These are phyloP conservation scores for Bacterosira constricta DNA, from an alignment of 108 stramenopile species.

Conservation along the genomic window DNA sequence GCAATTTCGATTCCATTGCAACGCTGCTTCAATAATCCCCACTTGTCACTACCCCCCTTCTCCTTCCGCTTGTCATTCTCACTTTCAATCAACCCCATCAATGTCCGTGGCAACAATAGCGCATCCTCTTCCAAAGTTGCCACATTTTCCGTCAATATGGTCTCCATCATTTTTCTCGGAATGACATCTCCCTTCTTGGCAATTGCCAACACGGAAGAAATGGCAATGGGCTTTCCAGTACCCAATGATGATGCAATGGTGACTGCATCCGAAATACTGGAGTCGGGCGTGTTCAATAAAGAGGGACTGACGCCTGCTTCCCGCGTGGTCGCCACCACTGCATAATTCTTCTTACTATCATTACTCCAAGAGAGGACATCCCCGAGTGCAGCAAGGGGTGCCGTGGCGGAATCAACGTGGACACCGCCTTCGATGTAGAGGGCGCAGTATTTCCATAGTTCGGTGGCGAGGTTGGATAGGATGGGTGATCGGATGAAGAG, in stretches of 20 bases:
- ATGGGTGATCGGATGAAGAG: neutral
- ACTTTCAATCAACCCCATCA: conserved; percentile 13
- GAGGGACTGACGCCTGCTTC: conserved; percentile 24
- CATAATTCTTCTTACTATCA: conserved; percentile 23
- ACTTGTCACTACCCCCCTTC: neutral
- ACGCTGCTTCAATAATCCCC: conserved; percentile 31
- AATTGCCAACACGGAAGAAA: conserved; percentile 29
- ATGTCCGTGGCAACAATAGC: conserved; percentile 25
- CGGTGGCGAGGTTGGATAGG: conserved; percentile 52
- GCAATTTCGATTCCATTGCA: conserved; percentile 39
- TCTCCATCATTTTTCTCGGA: conserved; percentile 10
- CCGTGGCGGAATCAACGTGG: conserved; percentile 62
- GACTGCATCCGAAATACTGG: neutral
- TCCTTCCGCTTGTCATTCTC: neutral
- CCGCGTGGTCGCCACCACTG: conserved; percentile 4
- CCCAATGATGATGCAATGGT: neutral
- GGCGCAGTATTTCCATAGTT: conserved; percentile 80
- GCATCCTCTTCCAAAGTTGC: conserved; percentile 26
- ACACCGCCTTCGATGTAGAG: conserved; percentile 56
- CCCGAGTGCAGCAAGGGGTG: conserved; percentile 38
- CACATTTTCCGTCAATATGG: neutral
- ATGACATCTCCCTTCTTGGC: conserved; percentile 4
- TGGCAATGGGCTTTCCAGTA: conserved; percentile 7
- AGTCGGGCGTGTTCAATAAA: neutral
- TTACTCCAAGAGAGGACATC: conserved; percentile 22